Evolutionary conservation across 179 eudicot species (phyloP), one percentile per base, ranked within the genome.

Genomic region (Actinidia chinensis): DNA sequence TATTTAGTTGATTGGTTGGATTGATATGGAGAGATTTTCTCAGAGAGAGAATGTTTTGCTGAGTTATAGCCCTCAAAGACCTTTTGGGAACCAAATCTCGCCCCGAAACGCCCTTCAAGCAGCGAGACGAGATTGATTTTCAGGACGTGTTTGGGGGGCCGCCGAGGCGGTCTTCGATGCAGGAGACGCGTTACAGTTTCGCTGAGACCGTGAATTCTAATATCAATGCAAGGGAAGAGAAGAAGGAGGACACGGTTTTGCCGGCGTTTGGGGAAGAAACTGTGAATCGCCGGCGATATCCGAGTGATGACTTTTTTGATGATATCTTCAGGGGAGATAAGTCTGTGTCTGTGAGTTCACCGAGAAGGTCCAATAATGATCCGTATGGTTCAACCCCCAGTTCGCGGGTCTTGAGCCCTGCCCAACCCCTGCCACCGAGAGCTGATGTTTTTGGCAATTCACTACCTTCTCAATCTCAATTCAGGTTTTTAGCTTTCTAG

Each of bases 101-200:
- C 50, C 71, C 2, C 59, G 74, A 58, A 4, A 22, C 50, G 22
- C 51, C 74, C 2, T 33, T 64, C 20, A 73, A 84, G 20, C 65
- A 73, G 67, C 71, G 91, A 8, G 97, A 90, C 40, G 40, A 36
- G 20, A 81, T 91, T 25, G 97, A 95, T 81, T 95, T 91, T 52
- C 83, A 88, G 59, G 98, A 95, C 67, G 98, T 95, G 5, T 95
- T 95, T 73, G 98, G 98, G 1, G 98, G 98, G 6, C 98, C 98
- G 23, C 98, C 98, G 1, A 84, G 91, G 87, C 84, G 93, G 51
- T 85, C 80, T 42, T 89, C 95, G 43, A 65, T 76, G 72, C 89
- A 83, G 22, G 96, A 90, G 61, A 77, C 22, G 68, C 83, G 85
- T n/a, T 74, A 81, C 80, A 80, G 86, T 63, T 86, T 75, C 46